Evolutionary conservation across 331 rosid genomes (phyloP).

Genomic region (Prunus yedoensis): DNA sequence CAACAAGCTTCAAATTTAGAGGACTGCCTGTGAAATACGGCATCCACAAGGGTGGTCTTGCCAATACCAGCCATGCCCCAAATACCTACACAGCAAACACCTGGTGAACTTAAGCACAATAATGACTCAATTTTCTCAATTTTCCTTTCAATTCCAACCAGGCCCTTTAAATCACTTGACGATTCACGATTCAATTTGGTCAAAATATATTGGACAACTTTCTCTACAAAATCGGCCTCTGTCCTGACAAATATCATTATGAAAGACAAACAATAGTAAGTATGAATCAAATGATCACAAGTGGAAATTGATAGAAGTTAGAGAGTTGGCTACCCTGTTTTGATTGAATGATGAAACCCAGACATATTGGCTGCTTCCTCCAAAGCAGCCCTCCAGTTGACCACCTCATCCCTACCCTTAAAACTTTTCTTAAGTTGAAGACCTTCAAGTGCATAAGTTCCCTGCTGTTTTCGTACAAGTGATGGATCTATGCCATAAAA

Average conservation of each 20-base stretch:
- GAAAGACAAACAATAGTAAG: not conserved
- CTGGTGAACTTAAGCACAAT: not conserved
- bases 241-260: not conserved
- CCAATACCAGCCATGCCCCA: not conserved
- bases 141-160: not conserved
- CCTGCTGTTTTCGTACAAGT: no score
- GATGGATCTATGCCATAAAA: no score
- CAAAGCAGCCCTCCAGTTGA: not conserved
- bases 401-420: not conserved
- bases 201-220: not conserved
- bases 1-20: not conserved
- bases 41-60: no score
- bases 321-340: not conserved
- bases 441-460: no score
- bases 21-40: not conserved
- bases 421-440: not conserved
- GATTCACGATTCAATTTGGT: not conserved
- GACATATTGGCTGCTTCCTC: not conserved
- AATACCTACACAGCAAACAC: not conserved
- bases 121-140: not conserved
- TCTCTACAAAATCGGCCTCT: not conserved
- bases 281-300: not conserved
- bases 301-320: not conserved
- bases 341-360: not conserved
- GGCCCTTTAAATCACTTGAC: not conserved